Percentiles rank a stretch among this genome's conserved stretches.
Evolutionary conservation across 2,329 filamentous ascomycete species (phyloP).

Genomic region (Beauveria sp.): DNA sequence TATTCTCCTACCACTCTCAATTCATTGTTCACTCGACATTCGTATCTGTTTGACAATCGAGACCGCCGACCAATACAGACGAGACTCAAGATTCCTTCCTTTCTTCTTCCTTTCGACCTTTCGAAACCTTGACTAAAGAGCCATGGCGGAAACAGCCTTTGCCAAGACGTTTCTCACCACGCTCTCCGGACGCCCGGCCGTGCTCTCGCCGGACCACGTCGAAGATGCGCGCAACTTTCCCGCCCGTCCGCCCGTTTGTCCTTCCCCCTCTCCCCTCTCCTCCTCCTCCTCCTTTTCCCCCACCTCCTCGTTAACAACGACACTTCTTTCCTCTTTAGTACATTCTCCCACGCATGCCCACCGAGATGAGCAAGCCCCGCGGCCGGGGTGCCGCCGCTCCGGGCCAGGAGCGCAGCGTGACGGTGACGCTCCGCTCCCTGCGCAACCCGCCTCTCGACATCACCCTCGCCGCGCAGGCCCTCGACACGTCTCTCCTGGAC

Average conservation of each 20-base stretch:
- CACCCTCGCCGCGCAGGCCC: slow-evolving; percentile 53
- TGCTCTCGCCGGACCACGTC: slow-evolving; percentile 83
- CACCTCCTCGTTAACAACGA: not conserved
- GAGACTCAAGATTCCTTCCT: no score
- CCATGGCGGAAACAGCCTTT: slow-evolving; percentile 78
- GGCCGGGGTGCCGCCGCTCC: slow-evolving; percentile 35
- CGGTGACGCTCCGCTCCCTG: slow-evolving; percentile 64
- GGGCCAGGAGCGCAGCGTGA: slow-evolving; percentile 45
- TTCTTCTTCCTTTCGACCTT: no score
- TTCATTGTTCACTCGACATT: no score
- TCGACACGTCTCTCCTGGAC: slow-evolving; percentile 68
- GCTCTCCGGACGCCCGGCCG: slow-evolving; percentile 70
- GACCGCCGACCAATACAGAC: not conserved
- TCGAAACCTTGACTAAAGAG: slow-evolving; percentile 7
- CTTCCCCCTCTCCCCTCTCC: not conserved
- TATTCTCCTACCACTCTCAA: no score
- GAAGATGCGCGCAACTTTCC: slow-evolving; percentile 77
- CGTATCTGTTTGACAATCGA: not conserved
- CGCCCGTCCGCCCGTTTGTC: slow-evolving; percentile 62
- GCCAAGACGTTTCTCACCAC: slow-evolving; percentile 74
- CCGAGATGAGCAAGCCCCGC: slow-evolving; percentile 41
- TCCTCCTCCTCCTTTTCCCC: not conserved
- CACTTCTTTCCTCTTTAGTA: slow-evolving; percentile 40
- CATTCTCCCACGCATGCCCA: slow-evolving; percentile 62
- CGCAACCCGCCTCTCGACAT: slow-evolving; percentile 68